Conservation (phyloP, 1,139 yeast genomes). For the Debaryomyces udenii region DNA sequence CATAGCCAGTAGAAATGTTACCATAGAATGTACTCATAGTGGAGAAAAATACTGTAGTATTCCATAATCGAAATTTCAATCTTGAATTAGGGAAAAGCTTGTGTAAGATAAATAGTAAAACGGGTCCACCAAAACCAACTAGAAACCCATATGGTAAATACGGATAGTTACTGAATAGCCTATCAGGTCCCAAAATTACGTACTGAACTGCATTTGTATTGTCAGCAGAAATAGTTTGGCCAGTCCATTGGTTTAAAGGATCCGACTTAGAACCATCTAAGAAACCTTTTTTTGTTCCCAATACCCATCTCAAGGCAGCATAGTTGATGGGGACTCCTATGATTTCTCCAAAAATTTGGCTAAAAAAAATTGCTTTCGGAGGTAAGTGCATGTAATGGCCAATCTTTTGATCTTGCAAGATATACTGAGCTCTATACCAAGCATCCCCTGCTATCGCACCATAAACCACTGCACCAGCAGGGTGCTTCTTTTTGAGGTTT, state of each 20-base stretch:
- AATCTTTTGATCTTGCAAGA: conserved; percentile 49
- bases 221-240: conserved; percentile 42
- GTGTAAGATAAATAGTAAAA: conserved; percentile 33
- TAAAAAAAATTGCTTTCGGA: conserved; percentile 48
- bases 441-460: conserved; percentile 59
- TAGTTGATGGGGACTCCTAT: conserved; percentile 54
- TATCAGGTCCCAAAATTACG: conserved; percentile 50
- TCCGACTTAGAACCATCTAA: conserved; percentile 41
- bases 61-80: conserved; percentile 41
- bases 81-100: conserved; percentile 18
- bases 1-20: conserved; percentile 50
- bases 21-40: conserved; percentile 53
- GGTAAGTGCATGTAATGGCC: conserved; percentile 54
- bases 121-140: conserved; percentile 43
- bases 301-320: conserved; percentile 49
- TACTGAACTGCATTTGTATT: conserved; percentile 55
- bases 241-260: conserved; percentile 57
- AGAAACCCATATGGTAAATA: conserved; percentile 50
- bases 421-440: conserved; percentile 56
- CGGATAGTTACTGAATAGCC: conserved; percentile 43
- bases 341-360: conserved; percentile 52
- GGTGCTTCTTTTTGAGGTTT: conserved; percentile 35
- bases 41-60: conserved; percentile 53
- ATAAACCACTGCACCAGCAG: conserved; percentile 51
- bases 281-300: conserved; percentile 39